phyloP scores from a whole-genome alignment of 768 basidiomycete species.

The Krasilnikovozyma curviuscula region DNA sequence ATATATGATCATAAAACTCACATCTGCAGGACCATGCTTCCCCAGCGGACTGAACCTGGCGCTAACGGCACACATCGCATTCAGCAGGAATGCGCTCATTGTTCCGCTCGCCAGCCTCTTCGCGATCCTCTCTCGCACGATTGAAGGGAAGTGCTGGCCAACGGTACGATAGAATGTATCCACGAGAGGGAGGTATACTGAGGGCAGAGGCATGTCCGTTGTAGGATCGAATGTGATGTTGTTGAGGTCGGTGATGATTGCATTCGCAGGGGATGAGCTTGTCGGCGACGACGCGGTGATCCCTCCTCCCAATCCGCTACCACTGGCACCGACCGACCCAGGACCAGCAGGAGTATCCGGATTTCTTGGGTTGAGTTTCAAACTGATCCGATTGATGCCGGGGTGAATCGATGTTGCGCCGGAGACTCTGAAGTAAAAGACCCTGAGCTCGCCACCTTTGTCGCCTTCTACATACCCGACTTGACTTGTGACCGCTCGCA shows the following conservation, averaged over 20 bases:
- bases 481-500: slow-evolving; percentile 8
- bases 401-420: slow-evolving; percentile 24
- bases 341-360: slow-evolving; percentile 7
- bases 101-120: slow-evolving; percentile 21
- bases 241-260: neutral
- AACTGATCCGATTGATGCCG: slow-evolving; percentile 23
- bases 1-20: neutral
- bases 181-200: slow-evolving; percentile 19
- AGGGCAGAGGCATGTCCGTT: slow-evolving; percentile 19
- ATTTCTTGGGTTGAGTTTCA: slow-evolving; percentile 20
- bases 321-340: no score
- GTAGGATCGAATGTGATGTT: slow-evolving; percentile 16
- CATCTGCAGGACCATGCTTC: slow-evolving; percentile 13
- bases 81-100: slow-evolving; percentile 22
- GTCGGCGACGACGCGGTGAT: neutral
- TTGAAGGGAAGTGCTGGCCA: slow-evolving; percentile 23
- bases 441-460: slow-evolving; percentile 19
- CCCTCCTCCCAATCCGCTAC: no score
- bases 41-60: slow-evolving; percentile 16
- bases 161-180: slow-evolving; percentile 19
- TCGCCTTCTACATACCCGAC: slow-evolving; percentile 22
- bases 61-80: slow-evolving; percentile 19
- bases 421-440: slow-evolving; percentile 24
- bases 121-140: slow-evolving; percentile 14
- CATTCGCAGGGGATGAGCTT: neutral